A percentile compares a stretch with the other conserved stretches of the same genome.
phyloP scores from a whole-genome alignment of 805 yeast species.

The Starmerella vitae region DNA sequence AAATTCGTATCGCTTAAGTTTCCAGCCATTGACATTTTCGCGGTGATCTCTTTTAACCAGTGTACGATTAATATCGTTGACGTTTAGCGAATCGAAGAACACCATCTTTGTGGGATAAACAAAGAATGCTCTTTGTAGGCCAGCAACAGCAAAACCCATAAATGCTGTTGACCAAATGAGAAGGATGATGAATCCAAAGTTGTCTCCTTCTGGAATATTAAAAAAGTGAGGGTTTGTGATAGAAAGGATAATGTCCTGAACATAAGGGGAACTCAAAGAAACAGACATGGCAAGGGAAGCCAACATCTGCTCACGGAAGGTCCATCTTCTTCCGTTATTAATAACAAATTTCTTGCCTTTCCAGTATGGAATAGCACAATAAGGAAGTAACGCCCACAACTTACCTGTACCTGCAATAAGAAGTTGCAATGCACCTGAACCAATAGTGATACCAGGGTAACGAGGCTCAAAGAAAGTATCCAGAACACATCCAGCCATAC shows the following conservation, averaged over 20 bases:
- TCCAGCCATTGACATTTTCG: conserved; percentile 45
- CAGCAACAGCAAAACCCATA: conserved; percentile 55
- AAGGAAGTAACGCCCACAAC: conserved; percentile 25
- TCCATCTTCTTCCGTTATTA: conserved; percentile 43
- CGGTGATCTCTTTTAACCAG: conserved; percentile 31
- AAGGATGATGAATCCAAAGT: conserved; percentile 41
- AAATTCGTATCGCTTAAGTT: conserved; percentile 36
- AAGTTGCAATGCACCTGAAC: conserved; percentile 43
- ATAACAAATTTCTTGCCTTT: conserved; percentile 19
- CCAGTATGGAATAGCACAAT: conserved; percentile 1
- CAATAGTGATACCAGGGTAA: conserved; percentile 39
- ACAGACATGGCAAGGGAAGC: conserved; percentile 31
- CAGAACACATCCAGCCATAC: conserved; percentile 41
- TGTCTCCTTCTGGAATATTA: conserved; percentile 20
- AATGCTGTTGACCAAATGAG: conserved; percentile 44
- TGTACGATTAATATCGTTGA: conserved; percentile 37
- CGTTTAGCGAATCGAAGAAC: conserved; percentile 30
- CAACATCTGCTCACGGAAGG: conserved; percentile 24
- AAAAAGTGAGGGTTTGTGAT: conserved; percentile 23
- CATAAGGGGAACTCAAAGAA: conserved; percentile 19
- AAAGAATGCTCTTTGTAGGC: conserved; percentile 44
- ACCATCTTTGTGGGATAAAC: conserved; percentile 40
- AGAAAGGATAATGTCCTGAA: conserved; percentile 24
- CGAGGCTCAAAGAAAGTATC: conserved; percentile 48
- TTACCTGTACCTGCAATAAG: conserved; percentile 48